These are phyloP conservation scores for Trichopus zeylanicus DNA, from an alignment of 116 monocot genomes.

Conservation along the genomic window DNA sequence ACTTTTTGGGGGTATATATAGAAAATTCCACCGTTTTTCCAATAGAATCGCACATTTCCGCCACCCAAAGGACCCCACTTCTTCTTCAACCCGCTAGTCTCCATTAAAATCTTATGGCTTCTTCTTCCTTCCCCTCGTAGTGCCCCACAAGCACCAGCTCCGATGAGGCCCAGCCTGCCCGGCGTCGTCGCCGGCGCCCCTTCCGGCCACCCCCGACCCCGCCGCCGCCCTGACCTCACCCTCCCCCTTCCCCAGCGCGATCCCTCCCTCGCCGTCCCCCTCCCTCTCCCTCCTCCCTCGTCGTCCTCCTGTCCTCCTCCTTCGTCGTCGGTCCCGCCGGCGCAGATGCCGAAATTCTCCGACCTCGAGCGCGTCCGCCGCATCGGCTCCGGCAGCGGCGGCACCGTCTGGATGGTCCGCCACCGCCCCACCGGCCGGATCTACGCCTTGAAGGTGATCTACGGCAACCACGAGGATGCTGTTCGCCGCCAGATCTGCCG, in stretches of 20 bases:
- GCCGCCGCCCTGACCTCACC: constrained; percentile 15
- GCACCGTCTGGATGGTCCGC: constrained; percentile 44
- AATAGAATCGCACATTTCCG: no score
- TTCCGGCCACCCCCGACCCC: constrained; percentile 1
- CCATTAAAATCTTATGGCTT: no score
- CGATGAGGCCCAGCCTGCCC: no score
- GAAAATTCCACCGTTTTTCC: no score
- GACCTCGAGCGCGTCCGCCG: constrained; percentile 39
- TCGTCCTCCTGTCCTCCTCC: constrained; percentile 1
- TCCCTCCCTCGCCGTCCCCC: constrained; percentile 12
- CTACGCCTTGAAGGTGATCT: constrained; percentile 42
- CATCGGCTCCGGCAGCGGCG: constrained; percentile 37
- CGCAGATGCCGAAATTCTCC: constrained; percentile 5
- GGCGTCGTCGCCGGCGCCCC: not conserved
- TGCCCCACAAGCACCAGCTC: no score
- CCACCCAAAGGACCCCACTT: no score
- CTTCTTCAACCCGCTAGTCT: no score
- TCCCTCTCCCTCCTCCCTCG: constrained; percentile 10
- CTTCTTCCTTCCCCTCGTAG: no score
- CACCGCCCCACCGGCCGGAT: constrained; percentile 21
- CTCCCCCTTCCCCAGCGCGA: constrained; percentile 18
- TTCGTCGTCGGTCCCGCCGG: not conserved
- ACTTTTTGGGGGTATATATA: no score
- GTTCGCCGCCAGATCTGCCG: constrained; percentile 45
- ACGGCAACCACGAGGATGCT: constrained; percentile 40